Percentiles rank a stretch among this genome's conserved stretches.
Evolutionary conservation across 371 early-diverging fungal genomes (phyloP).

Genomic region (Mucor racemosus): DNA sequence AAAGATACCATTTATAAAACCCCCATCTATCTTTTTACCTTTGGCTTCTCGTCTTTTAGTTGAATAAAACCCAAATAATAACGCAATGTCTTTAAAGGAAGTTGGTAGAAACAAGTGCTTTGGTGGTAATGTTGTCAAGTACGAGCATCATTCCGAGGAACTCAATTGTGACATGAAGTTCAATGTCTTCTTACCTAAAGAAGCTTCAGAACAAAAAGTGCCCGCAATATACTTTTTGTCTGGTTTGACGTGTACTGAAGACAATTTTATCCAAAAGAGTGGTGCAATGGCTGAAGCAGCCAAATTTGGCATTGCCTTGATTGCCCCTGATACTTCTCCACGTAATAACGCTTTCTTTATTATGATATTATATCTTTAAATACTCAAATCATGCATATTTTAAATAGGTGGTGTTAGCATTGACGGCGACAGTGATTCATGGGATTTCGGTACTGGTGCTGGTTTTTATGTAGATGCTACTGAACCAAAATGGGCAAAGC

Average conservation of each 20-base stretch:
- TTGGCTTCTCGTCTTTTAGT: background rate
- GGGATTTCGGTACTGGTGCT: conserved; percentile 68
- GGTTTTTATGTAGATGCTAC: conserved; percentile 88
- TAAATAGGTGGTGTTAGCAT: conserved; percentile 46
- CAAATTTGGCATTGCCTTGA: conserved; percentile 70
- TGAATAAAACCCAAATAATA: background rate
- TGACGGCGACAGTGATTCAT: conserved; percentile 57
- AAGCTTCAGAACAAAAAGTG: conserved; percentile 47
- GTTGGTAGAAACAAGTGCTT: conserved; percentile 59
- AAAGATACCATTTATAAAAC: background rate
- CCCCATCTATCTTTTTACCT: background rate
- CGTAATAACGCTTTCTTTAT: conserved; percentile 39
- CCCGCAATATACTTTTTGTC: conserved; percentile 75
- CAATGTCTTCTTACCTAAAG: conserved; percentile 76
- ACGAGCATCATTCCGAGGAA: conserved; percentile 66
- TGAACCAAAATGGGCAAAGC: conserved; percentile 68
- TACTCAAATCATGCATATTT: background rate
- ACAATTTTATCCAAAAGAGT: conserved; percentile 87
- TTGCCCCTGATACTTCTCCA: conserved; percentile 91
- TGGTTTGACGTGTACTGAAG: conserved; percentile 83
- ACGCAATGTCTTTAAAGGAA: conserved; percentile 27
- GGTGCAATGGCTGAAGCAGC: conserved; percentile 76
- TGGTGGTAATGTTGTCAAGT: conserved; percentile 75
- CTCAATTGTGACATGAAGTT: conserved; percentile 78
- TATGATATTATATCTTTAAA: background rate